Evolutionary conservation across 805 yeast species (phyloP), one percentile per base, ranked within the genome.

Genomic region (Candida parachauliodes): DNA sequence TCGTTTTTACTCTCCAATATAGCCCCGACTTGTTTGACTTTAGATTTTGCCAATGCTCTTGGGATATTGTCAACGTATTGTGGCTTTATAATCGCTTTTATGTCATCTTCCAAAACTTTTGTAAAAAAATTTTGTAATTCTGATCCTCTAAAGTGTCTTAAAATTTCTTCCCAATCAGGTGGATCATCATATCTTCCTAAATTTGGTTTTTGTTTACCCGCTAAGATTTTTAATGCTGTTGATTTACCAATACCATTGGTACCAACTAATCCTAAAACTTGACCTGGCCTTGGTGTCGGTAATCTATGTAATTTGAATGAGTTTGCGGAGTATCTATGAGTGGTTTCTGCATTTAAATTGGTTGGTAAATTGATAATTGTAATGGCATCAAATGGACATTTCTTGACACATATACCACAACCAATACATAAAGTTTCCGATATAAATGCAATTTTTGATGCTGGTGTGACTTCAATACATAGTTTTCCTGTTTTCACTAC

Each of bases 211-310:
- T 89, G 95, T 65, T 91, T 93, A 57, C 98, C 98, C 12, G 97
- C 95, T 50, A 93, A 76, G 56, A 93, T 89, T 69, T 93, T 93
- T 59, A 93, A 76, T 7, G 98, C 98, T 14, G 98, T 93, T 9
- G 95, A 85, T 62, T 93, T 93, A 55, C 98, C 98, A 57, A 93
- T 93, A 88, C 98, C 98, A 72, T 93, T 93, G 44, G 97, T 87
- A 55, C 98, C 98, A 36, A 93, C 98, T 50, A 93, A 77, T 50
- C 98, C 98, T 48, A 93, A 74, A 21, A 93, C 98, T 69, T 93
- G 98, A 44, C 98, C 98, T 2, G 98, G 98, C 68, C 98, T 85
- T 46, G 98, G 98, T 40, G 95, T 89, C 18, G 98, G 98, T 55
- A 93, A 74, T 65, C 98, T 79, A 64, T 93, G 98, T 57, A 93